Evolutionary conservation across 1,139 yeast genomes (phyloP), one percentile per base, ranked within the genome.

Genomic region (Yamadazyma oceani): DNA sequence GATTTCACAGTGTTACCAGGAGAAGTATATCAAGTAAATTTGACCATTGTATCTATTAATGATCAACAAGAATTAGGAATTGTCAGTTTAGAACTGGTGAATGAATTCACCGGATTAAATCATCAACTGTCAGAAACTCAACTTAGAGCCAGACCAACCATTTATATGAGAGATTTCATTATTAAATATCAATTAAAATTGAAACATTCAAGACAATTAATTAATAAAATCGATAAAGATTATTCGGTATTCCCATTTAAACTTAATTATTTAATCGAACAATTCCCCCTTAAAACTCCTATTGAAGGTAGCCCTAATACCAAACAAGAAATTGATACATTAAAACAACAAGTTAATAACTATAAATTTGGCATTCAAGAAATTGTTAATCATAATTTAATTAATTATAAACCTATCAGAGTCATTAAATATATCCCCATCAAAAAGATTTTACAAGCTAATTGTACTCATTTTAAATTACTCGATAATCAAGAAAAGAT

Each of bases 161-260:
- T 89, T 36, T 88, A 73, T 61, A 76, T 87, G 41, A 80, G 98
- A 62, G 98, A 92, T 63, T 86, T 80, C 58, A 86, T 95, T 17
- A 78, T 85, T 42, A 73, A 74, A 40, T 88, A 90, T 60, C 84
- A 80, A 42, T 75, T 90, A 55, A 87, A 83, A 57, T 70, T 90
- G 53, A 82, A 78, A 57, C 73, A 88, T 17, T 74, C 96, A 4
- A 80, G 96, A 61, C 75, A 75, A 45, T 72, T 90, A 40, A 70
- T 90, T 49, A 73, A 80, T 31, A 78, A 77, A 45, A 76, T 88
- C 44, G 96, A 88, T 59, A 79, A 78, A 48, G 62, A 70, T 31
- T 78, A 82, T 53, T 86, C 96, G 16, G 97, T 92, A 28, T 92
- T 78, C 62, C 97, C 98, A 40, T 88, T 92, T 73, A 90, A 89